Evolutionary conservation across 2,329 filamentous ascomycete species (phyloP), one percentile per base, ranked within the genome.

Genomic region (Epichloe aotearoae): DNA sequence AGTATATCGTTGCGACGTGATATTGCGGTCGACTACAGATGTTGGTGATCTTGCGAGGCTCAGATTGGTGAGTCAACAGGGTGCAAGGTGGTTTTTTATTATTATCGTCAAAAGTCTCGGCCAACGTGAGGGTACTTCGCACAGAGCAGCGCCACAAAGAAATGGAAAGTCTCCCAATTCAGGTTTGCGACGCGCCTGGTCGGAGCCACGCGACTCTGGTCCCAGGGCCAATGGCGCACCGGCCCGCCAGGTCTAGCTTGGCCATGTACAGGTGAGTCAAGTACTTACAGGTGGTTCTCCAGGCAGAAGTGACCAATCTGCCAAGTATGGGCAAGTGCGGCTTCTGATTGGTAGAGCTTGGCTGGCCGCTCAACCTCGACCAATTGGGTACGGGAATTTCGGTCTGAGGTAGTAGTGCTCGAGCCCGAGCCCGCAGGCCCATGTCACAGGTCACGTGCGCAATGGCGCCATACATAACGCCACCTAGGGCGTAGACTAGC

Each of bases 371-470:
- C 5, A 11, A 15, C 3, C 37, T 45, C 5, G 50, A 51, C 64
- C 64, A 66, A 66, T 66, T 52, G 59, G 57, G 54, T 47, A 36
- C 52, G 48, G 48, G 57, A 60, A 48, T 63, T 61, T 42, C 59
- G 60, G 63, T 63, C 63, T 66, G 64, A 66, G 64, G 64, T 63
- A 66, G 60, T 64, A 66, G 64, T 56, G 36, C 38, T 15, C 17
- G 14, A 37, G 36, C 38, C 19, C 17, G 14, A 37, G 43, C 49
- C 44, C 43, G 23, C 10, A 49, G 47, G 48, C 30, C 41, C 41
- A 45, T n/a, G n/a, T n/a, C n/a, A n/a, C n/a, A n/a, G n/a, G n/a
- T n/a, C n/a, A n/a, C n/a, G n/a, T n/a, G n/a, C n/a, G n/a, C n/a
- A n/a, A n/a, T n/a, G n/a, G n/a, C n/a, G n/a, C n/a, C n/a, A n/a